Conservation (phyloP, 768 basidiomycete genomes). For the Tulasnella sp. region DNA sequence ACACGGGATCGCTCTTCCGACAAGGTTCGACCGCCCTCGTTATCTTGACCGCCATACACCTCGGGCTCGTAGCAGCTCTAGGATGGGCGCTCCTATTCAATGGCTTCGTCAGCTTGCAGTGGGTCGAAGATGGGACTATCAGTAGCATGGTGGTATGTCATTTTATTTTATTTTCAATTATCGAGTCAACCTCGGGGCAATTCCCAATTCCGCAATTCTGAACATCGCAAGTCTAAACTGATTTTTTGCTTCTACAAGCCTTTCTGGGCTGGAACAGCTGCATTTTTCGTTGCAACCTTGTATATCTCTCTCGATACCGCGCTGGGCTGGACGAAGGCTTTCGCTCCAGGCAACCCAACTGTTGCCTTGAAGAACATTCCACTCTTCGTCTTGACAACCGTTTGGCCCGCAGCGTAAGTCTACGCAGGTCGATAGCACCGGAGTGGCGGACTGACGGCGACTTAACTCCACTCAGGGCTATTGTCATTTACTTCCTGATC, state of each 20-base stretch:
- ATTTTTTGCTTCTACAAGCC: slow-evolving; percentile 40
- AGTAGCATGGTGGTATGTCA: slow-evolving; percentile 8
- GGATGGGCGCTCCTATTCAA: slow-evolving; percentile 62
- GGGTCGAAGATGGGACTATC: slow-evolving; percentile 80
- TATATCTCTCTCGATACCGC: slow-evolving; percentile 82
- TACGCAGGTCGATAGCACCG: background rate
- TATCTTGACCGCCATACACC: slow-evolving; percentile 65
- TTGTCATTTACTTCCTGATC: slow-evolving; percentile 54
- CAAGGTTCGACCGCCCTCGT: slow-evolving; percentile 67
- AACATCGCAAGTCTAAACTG: background rate
- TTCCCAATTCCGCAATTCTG: no score
- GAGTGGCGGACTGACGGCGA: slow-evolving; percentile 2
- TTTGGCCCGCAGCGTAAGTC: slow-evolving; percentile 69
- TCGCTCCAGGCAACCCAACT: slow-evolving; percentile 50
- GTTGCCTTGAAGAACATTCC: slow-evolving; percentile 49
- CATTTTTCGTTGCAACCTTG: slow-evolving; percentile 57
- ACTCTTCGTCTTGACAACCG: slow-evolving; percentile 67
- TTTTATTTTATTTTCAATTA: background rate
- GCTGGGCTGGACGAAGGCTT: slow-evolving; percentile 47
- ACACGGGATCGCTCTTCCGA: slow-evolving; percentile 63
- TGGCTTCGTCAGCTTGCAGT: slow-evolving; percentile 70
- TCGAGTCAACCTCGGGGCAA: no score
- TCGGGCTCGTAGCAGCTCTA: slow-evolving; percentile 59
- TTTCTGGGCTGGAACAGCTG: slow-evolving; percentile 41
- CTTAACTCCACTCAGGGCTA: slow-evolving; percentile 35